Evolutionary conservation across 257 asterid species (phyloP).

Genomic region (Solanum okadae): DNA sequence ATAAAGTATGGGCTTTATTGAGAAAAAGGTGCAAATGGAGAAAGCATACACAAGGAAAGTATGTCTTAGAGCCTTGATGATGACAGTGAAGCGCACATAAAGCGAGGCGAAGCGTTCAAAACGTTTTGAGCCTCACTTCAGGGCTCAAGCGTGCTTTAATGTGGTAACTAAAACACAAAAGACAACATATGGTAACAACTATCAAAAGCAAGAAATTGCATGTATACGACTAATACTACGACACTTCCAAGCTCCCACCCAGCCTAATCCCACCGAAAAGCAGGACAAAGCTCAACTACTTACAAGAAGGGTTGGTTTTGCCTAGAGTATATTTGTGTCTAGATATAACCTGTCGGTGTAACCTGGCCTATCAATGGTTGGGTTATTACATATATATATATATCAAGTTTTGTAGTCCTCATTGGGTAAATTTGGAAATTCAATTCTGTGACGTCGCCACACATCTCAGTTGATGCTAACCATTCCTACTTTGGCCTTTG

Average conservation of each 20-base stretch:
- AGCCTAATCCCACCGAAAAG: not conserved
- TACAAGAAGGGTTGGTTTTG: not conserved
- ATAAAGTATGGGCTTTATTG: not conserved
- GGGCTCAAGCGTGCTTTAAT: not conserved
- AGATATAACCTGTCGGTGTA: not conserved
- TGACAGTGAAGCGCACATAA: not conserved
- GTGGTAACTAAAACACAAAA: not conserved
- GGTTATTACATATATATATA: not conserved
- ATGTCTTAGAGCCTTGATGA: not conserved
- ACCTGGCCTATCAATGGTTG: not conserved
- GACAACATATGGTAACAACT: not conserved
- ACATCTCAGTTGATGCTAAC: not conserved
- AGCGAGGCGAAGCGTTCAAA: not conserved
- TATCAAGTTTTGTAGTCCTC: not conserved
- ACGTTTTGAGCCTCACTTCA: not conserved
- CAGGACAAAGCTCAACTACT: not conserved
- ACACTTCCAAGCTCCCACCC: not conserved
- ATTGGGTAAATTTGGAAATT: not conserved
- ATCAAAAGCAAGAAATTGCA: not conserved
- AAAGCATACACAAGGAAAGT: not conserved
- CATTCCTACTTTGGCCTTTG: not conserved
- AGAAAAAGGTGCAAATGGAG: not conserved
- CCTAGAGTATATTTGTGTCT: not conserved
- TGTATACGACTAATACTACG: not conserved
- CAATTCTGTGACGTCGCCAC: not conserved